A percentile compares a stretch with the other conserved stretches of the same genome.
Evolutionary conservation across 176 grass and related monocot genomes (phyloP).

Genomic region (Carex kokanica): DNA sequence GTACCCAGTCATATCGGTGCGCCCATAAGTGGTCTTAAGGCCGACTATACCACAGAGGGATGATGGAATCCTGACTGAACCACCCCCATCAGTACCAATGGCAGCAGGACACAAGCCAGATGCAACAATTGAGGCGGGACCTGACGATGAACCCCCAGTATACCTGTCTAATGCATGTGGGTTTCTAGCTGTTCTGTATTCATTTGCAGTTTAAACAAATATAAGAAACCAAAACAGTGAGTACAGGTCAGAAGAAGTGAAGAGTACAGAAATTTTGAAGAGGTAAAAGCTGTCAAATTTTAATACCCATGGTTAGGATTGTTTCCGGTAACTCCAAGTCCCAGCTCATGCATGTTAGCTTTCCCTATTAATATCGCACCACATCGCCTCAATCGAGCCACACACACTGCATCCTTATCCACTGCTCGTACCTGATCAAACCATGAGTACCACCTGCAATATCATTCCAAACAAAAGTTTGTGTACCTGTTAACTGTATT

Average conservation of each 20-base stretch:
- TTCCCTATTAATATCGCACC: constrained; percentile 91
- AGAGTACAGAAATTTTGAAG: constrained; percentile 2
- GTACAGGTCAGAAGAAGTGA: constrained; percentile 13
- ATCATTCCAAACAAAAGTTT: constrained; percentile 1
- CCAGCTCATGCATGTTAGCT: constrained; percentile 99
- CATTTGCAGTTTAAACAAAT: constrained; percentile 18
- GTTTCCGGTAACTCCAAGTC: constrained; percentile 91
- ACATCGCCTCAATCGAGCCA: constrained; percentile 78
- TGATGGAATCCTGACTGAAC: constrained; percentile 98
- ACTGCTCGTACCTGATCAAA: constrained; percentile 60
- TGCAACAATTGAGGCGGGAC: constrained; percentile 88
- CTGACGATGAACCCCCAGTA: constrained; percentile 96
- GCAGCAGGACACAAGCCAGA: constrained; percentile 86
- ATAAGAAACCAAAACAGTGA: constrained; percentile 19
- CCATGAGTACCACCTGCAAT: constrained; percentile 75
- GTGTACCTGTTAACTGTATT: background rate
- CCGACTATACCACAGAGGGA: constrained; percentile 94
- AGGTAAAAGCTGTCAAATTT: background rate
- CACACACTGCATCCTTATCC: constrained; percentile 61
- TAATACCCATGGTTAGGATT: constrained; percentile 94
- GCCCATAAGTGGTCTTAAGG: constrained; percentile 89
- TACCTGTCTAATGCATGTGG: constrained; percentile 94
- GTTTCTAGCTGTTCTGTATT: constrained; percentile 84
- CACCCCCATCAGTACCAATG: constrained; percentile 94
- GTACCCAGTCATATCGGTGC: constrained; percentile 89